phyloP scores from a whole-genome alignment of 495 filamentous ascomycete species.

The Neurospora sp. region DNA sequence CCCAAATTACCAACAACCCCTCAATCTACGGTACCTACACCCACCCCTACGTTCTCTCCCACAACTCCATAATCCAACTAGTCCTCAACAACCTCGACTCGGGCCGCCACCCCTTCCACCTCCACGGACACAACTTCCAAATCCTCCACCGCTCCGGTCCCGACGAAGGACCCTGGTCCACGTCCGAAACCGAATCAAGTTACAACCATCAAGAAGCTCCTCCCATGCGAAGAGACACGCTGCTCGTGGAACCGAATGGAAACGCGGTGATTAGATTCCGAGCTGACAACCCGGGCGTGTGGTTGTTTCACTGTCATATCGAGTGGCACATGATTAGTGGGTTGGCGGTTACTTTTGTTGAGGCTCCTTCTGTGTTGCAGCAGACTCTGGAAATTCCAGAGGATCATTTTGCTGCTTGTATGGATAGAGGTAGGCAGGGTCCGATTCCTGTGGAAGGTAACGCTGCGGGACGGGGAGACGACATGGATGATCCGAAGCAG shows the following conservation, averaged over 20 bases:
- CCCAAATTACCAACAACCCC: slow-evolving; percentile 30
- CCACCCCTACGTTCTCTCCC: slow-evolving; percentile 56
- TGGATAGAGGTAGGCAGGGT: no score
- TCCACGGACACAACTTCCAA: slow-evolving; percentile 81
- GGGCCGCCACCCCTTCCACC: slow-evolving; percentile 74
- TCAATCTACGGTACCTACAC: slow-evolving; percentile 65
- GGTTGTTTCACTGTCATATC: slow-evolving; percentile 67
- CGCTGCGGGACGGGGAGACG: slow-evolving; percentile 57
- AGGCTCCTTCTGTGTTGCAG: slow-evolving; percentile 49
- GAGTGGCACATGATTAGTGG: slow-evolving; percentile 61
- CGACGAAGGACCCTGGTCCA: slow-evolving; percentile 31
- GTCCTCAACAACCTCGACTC: slow-evolving; percentile 69
- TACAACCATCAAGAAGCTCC: slow-evolving; percentile 31
- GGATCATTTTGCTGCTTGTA: slow-evolving; percentile 51
- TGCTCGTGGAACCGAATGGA: slow-evolving; percentile 44
- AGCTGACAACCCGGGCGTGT: slow-evolving; percentile 61
- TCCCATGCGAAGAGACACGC: slow-evolving; percentile 47
- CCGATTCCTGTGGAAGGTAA: slow-evolving; percentile 16
- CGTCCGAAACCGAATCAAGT: slow-evolving; percentile 29
- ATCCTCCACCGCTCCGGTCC: slow-evolving; percentile 37
- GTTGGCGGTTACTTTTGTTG: slow-evolving; percentile 59
- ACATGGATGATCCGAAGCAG: slow-evolving; percentile 59
- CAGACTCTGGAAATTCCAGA: slow-evolving; percentile 48
- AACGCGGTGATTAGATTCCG: slow-evolving; percentile 59
- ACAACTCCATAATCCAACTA: slow-evolving; percentile 63